Evolutionary conservation across 805 yeast species (phyloP).

Genomic region (Kazachstania bromeliacearum): DNA sequence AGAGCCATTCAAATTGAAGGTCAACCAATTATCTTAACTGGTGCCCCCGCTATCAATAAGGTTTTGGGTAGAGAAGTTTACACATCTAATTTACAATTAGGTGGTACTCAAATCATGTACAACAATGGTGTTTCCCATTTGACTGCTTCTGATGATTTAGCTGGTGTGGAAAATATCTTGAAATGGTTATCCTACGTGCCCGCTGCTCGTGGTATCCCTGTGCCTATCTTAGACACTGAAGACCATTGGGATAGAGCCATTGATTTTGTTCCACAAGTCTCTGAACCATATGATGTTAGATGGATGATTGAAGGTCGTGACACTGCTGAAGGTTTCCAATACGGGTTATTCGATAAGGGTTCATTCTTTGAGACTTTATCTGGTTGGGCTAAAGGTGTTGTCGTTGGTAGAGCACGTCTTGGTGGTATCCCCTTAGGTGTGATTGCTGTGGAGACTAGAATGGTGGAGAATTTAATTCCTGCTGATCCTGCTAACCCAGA

Average conservation of each 20-base stretch:
- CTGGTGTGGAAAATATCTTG: slow-evolving; percentile 90
- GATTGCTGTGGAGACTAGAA: slow-evolving; percentile 88
- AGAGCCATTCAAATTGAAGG: slow-evolving; percentile 98
- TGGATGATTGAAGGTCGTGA: slow-evolving; percentile 87
- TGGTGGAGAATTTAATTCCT: slow-evolving; percentile 81
- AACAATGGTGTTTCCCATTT: slow-evolving; percentile 95
- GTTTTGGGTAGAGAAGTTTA: slow-evolving; percentile 94
- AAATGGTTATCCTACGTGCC: slow-evolving; percentile 96
- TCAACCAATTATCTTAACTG: slow-evolving; percentile 95
- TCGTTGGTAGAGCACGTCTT: slow-evolving; percentile 95
- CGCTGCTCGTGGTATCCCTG: slow-evolving; percentile 78
- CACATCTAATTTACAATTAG: slow-evolving; percentile 91
- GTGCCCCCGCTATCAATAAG: slow-evolving; percentile 98
- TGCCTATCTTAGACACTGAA: slow-evolving; percentile 73
- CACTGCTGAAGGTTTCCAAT: slow-evolving; percentile 55
- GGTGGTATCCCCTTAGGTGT: slow-evolving; percentile 99
- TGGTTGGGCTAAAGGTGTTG: slow-evolving; percentile 99
- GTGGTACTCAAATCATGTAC: slow-evolving; percentile 99
- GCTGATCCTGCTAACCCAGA: slow-evolving; percentile 99
- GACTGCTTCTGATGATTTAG: slow-evolving; percentile 93
- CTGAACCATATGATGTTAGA: slow-evolving; percentile 80
- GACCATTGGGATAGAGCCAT: slow-evolving; percentile 94
- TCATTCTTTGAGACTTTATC: slow-evolving; percentile 94
- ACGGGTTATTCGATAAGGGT: slow-evolving; percentile 83
- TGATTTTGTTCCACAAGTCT: slow-evolving; percentile 64